These are phyloP conservation scores for Gliomastix tumulicola DNA, from an alignment of 2,329 filamentous ascomycete genomes.

Conservation along the genomic window DNA sequence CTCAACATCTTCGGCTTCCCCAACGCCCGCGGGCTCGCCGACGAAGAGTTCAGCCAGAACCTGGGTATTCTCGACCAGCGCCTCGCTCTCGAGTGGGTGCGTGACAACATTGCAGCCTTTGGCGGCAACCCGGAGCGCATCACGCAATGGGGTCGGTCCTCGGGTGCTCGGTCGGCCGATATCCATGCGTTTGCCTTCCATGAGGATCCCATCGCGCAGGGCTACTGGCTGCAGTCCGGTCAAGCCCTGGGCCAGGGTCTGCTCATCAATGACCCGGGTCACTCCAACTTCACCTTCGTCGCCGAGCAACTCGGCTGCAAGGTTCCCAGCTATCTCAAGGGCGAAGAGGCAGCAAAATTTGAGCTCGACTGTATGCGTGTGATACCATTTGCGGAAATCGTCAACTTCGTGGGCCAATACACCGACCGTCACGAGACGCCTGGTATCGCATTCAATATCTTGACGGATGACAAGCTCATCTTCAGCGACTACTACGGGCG, in stretches of 20 bases:
- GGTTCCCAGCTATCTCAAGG: constrained; percentile 11
- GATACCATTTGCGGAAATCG: constrained; percentile 18
- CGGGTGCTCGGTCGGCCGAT: constrained; percentile 26
- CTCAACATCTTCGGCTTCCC: constrained; percentile 34
- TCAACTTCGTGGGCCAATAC: constrained; percentile 22
- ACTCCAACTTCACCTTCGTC: constrained; percentile 26
- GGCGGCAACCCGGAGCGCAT: constrained; percentile 18
- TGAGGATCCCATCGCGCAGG: constrained; percentile 35
- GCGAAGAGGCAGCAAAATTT: constrained; percentile 9
- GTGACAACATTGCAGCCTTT: constrained; percentile 19
- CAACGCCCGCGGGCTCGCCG: constrained; percentile 13
- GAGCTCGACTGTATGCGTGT: constrained; percentile 28
- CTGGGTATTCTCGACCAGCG: constrained; percentile 18
- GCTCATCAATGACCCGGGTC: constrained; percentile 12
- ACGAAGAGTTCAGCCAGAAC: constrained; percentile 13
- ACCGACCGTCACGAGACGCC: constrained; percentile 11
- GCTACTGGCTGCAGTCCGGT: constrained; percentile 31
- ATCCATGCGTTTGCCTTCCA: constrained; percentile 34
- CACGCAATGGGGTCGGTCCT: constrained; percentile 23
- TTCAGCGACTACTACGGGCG: constrained; percentile 21
- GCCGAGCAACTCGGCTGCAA: constrained; percentile 23
- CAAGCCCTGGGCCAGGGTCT: constrained; percentile 22
- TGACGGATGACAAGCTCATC: constrained; percentile 18
- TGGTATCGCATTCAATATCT: constrained; percentile 13
- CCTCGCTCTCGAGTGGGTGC: constrained; percentile 20